Conservation (phyloP, 768 basidiomycete species). For the Panellus pusillus region DNA sequence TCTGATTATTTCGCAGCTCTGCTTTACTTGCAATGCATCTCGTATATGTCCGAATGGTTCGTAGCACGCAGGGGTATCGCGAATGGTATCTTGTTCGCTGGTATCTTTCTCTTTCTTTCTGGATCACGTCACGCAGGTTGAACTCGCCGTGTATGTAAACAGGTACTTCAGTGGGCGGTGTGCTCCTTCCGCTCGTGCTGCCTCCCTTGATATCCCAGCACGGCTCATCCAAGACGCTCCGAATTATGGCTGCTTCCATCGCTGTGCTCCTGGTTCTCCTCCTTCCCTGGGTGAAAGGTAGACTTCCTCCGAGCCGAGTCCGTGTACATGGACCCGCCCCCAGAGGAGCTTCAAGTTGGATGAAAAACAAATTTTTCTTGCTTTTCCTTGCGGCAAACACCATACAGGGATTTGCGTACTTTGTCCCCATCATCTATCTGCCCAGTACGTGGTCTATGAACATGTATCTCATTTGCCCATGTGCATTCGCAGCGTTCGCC, state of each 20-base stretch:
- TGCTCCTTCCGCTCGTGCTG: conserved; percentile 27
- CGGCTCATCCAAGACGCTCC: conserved; percentile 25
- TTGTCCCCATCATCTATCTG: conserved; percentile 28
- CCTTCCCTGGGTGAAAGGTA: conserved; percentile 26
- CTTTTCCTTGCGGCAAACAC: conserved; percentile 26
- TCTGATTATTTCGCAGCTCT: conserved; percentile 18
- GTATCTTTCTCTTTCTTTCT: conserved; percentile 6
- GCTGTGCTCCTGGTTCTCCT: conserved; percentile 21
- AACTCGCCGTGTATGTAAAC: neutral
- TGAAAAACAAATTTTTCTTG: conserved; percentile 21
- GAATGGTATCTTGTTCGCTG: conserved; percentile 33
- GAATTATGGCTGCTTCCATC: conserved; percentile 24
- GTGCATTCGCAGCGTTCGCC: conserved; percentile 24
- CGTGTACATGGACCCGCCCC: conserved; percentile 3
- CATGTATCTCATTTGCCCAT: neutral
- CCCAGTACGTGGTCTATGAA: conserved; percentile 22
- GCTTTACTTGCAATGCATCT: conserved; percentile 27
- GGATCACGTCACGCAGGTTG: no score
- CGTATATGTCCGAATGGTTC: conserved; percentile 35
- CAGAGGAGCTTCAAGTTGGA: conserved; percentile 15
- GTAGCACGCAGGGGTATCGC: conserved; percentile 30
- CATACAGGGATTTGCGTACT: conserved; percentile 25
- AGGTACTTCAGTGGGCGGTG: conserved; percentile 29
- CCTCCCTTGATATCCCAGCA: conserved; percentile 26
- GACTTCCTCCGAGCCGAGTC: conserved; percentile 24